Evolutionary conservation across 352 stramenopile species (phyloP), one percentile per base, ranked within the genome.

Genomic region (Phytophthora hybrid): DNA sequence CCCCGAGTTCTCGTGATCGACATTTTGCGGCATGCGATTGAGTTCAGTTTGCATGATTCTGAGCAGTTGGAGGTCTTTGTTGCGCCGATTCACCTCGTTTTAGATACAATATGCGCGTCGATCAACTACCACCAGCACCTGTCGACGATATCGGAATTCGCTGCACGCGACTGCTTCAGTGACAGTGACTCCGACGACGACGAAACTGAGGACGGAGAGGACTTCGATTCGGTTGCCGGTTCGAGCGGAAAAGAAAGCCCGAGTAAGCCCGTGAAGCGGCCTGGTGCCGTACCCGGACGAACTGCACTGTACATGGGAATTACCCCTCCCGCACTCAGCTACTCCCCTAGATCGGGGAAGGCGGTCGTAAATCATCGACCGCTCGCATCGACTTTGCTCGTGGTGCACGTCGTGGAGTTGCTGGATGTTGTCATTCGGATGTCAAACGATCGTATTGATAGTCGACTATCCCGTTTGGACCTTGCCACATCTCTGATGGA

Each of bases 121-220:
- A 93, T 94, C 63, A 93, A 93, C 60, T 94, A 93, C 32, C 84
- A 92, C 37, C 85, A 92, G 69, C 87, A 94, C 57, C 71, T 93
- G 39, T 85, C 84, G 5, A 93, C 85, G 1, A 94, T 94, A 59
- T 84, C 78, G 0, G 85, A 93, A 65, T 91, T 93, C 52, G 87
- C 87, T 9, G 85, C 84, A 4, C 84, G 85, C 1, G 84, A 90
- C 64, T 92, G 87, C 59, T 94, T 94, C 56, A 93, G 85, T 57
- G 87, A 94, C 58, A 89, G 79, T 46, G 87, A 93, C 59, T 92
- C 83, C 0, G 87, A 94, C 32, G 77, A 81, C 3, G 80, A 81
- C 8, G 74, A 79, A 21, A 51, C 53, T 19, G 80, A 83, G 29
- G 63, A 77, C 39, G 62, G 53, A 54, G 64, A 56, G 11, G 55